Evolutionary conservation across 768 basidiomycete species (phyloP), one percentile per base, ranked within the genome.

Genomic region (Trametes elegans): DNA sequence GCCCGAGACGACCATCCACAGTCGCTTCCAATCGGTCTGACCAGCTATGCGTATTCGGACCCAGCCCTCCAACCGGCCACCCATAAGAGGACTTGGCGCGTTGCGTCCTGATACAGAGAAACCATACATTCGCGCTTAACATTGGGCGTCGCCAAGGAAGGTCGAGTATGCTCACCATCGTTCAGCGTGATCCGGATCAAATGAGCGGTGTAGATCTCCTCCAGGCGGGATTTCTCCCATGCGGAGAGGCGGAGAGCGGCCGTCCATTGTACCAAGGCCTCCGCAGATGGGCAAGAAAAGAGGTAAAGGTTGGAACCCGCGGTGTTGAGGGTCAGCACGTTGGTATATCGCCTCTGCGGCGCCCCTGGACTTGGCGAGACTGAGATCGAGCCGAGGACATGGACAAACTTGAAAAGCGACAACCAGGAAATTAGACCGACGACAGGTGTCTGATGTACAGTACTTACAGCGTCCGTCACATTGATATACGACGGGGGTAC

Each of bases 191-290:
- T 90, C 48, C 92, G 80, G 59, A 98, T 80, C 39, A 98, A 73
- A 73, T 98, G 92, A 5, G 93, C 95, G 0, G 97, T 98, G 68
- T 98, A 98, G 56, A 99, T 93, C 74, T 99, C 96, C 70, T 97
- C 93, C 14, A 98, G 78, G 38, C 93, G 84, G 1, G 91, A 87
- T 66, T 95, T 93, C 72, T 99, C 97, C 93, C 94, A 99, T 47
- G 89, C 81, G 9, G 88, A 85, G 5, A 99, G 79, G 16, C 97
- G 86, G 32, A 98, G 77, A 5, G 93, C 93, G 21, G 92, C 86
- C 7, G 91, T 85, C 96, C 96, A 98, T n/a, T 87, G 84, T 28
- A 88, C 77, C 49, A 95, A 77, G 14, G 85, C 80, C 39, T 75
- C 68, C 26, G 84, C 81, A 19, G 79, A 79, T 16, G 88, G 87